Base-by-base conservation (phyloP, 805 yeast genomes). In the Saccharomycopsis fermentans region DNA sequence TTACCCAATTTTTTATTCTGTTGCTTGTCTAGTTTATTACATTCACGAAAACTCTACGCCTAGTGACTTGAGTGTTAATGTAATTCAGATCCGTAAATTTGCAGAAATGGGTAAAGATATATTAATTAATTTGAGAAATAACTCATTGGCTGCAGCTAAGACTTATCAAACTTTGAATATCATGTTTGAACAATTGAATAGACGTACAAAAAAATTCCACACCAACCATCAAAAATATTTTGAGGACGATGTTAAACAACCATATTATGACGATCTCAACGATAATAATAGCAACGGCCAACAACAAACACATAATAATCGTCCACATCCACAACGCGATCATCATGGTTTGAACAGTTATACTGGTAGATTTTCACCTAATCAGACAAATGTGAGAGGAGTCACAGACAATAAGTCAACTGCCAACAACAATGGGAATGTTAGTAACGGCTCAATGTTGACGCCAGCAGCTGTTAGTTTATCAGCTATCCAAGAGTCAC, bases 1-100 rank as follows among this genome's bases (percentile, higher is more conserved):
- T 67, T 90, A 90, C 69, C 88, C 96, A 0, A 85, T 90, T 4
- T 90, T 90, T 69, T 89, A 88, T 71, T 84, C 95, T 2, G 90
- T 90, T 60, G 95, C 96, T 0, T 87, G 96, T 66, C 74, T 90
- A 65, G 86, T 88, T 17, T 88, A 85, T 66, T 89, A 90, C 68
- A 86, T 81, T 58, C 92, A 87, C 69, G 81, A 77, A 58, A 73
- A 70, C 59, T 66, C 55, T 9, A 37, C 24, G n/a, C 39, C 48
- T 47, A 59, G 47, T 73, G 39, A 77, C 73, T 27, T 58, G 27
- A 52, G 32, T 26, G 43, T 39, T 17, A 61, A 58, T 21, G 59
- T 58, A 16, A 29, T 32, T 29, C 61, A 59, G 39, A 82, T 87
- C 56, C 77, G 83, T 60, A 75, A 79, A 56, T 96, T 89, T 70